Conservation (phyloP, 106 monocot genomes). For the Dioscorea dumetorum region DNA sequence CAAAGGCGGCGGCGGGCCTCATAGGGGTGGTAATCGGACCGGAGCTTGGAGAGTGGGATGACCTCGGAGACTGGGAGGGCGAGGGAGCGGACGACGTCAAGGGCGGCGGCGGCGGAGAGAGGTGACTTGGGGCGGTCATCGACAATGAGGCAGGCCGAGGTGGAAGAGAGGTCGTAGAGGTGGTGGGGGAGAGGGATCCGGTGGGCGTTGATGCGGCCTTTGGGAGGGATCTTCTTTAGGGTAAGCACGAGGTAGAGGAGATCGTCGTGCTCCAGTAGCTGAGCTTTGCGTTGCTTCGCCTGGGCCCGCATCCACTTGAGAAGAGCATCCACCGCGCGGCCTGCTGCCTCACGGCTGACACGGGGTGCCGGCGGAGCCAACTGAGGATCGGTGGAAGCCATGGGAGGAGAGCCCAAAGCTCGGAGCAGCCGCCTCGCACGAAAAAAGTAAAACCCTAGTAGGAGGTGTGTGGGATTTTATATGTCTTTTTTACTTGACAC, state of each 20-base stretch:
- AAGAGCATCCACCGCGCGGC: constrained; percentile 15
- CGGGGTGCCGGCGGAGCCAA: neutral
- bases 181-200: constrained; percentile 51
- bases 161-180: constrained; percentile 12
- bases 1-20: constrained; percentile 34
- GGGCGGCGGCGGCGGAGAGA: constrained; percentile 12
- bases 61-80: constrained; percentile 24
- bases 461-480: too few relatives aligned
- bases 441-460: too few relatives aligned
- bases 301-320: constrained; percentile 24
- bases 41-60: constrained; percentile 30
- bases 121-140: constrained; percentile 24
- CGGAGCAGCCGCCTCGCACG: neutral
- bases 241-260: constrained; percentile 30
- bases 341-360: constrained; percentile 11
- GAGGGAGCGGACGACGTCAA: constrained; percentile 2
- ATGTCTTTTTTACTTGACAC: too few relatives aligned
- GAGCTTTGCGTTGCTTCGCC: constrained; percentile 7
- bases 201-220: constrained; percentile 23
- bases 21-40: constrained; percentile 24
- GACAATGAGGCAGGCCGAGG: constrained; percentile 35
- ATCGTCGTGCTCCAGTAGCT: constrained; percentile 37
- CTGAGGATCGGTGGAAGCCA: neutral
- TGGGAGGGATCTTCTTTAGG: constrained; percentile 29
- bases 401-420: neutral